Percentiles rank a stretch among this genome's conserved stretches.
Conservation (phyloP, 257 asterid genomes). For the Schizonepeta tenuifolia region DNA sequence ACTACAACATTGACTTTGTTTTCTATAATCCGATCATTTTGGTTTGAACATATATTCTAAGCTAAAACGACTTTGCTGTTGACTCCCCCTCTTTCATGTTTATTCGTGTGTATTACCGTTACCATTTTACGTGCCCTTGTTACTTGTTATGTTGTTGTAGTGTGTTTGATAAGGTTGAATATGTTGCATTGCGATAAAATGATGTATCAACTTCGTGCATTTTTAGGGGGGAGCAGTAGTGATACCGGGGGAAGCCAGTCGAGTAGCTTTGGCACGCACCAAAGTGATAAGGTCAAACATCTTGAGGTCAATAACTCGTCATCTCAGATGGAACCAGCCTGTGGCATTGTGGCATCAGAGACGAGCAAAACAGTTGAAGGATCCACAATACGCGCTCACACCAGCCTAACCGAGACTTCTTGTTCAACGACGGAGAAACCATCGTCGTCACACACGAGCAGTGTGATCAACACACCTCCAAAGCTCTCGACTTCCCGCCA, state of each 20-base stretch:
- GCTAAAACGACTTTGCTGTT: neutral
- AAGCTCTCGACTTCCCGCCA: neutral
- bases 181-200: neutral
- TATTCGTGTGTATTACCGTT: neutral
- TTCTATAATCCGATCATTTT: neutral
- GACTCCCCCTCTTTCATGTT: neutral
- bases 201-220: neutral
- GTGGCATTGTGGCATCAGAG: neutral
- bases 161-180: neutral
- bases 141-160: neutral
- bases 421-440: neutral
- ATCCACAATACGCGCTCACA: neutral
- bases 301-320: neutral
- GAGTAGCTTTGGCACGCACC: constrained; percentile 21
- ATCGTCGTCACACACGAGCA: neutral
- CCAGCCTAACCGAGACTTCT: neutral
- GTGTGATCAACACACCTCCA: neutral
- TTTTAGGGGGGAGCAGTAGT: constrained; percentile 45
- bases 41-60: neutral
- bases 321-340: neutral
- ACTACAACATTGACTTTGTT: too few relatives aligned
- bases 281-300: neutral
- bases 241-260: constrained; percentile 43
- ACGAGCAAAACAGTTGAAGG: neutral
- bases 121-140: too few relatives aligned